These are phyloP conservation scores for Sambucus nigra DNA, from an alignment of 129 eudicot genomes.

Conservation along the genomic window DNA sequence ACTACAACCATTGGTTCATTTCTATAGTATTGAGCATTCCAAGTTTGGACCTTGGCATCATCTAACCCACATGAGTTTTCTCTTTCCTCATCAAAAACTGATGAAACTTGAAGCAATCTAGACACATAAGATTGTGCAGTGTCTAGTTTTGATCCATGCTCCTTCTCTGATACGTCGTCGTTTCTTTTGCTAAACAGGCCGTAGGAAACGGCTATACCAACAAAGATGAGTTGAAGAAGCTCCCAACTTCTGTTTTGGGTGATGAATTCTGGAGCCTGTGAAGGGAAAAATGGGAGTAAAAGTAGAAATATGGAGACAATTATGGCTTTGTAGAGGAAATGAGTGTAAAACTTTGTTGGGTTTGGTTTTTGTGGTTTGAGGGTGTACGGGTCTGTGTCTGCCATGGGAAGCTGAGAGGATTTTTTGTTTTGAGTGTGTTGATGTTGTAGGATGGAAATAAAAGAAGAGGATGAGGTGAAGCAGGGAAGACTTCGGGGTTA, in stretches of 20 bases:
- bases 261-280: constrained; percentile 61
- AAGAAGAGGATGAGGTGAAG: constrained; percentile 27
- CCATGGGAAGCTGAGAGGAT: constrained; percentile 42
- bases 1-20: constrained; percentile 59
- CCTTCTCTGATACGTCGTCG: constrained; percentile 34
- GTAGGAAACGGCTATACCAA: constrained; percentile 90
- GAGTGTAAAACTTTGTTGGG: constrained; percentile 51
- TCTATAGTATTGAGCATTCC: constrained; percentile 66
- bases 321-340: constrained; percentile 57
- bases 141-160: constrained; percentile 27
- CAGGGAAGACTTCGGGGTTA: constrained; percentile 32
- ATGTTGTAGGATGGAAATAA: constrained; percentile 4
- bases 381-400: constrained; percentile 25
- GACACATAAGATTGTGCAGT: constrained; percentile 49
- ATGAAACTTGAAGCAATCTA: constrained; percentile 68
- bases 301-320: constrained; percentile 41
- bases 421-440: constrained; percentile 10
- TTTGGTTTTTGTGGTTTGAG: constrained; percentile 30
- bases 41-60: constrained; percentile 45
- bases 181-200: constrained; percentile 72
- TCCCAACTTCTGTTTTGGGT: constrained; percentile 68
- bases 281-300: constrained; percentile 62
- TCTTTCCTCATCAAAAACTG: constrained; percentile 82
- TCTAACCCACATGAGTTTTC: constrained; percentile 27
- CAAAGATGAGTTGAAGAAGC: constrained; percentile 73